Conservation (phyloP, 2,329 filamentous ascomycete species). For the Volutella citrinella region DNA sequence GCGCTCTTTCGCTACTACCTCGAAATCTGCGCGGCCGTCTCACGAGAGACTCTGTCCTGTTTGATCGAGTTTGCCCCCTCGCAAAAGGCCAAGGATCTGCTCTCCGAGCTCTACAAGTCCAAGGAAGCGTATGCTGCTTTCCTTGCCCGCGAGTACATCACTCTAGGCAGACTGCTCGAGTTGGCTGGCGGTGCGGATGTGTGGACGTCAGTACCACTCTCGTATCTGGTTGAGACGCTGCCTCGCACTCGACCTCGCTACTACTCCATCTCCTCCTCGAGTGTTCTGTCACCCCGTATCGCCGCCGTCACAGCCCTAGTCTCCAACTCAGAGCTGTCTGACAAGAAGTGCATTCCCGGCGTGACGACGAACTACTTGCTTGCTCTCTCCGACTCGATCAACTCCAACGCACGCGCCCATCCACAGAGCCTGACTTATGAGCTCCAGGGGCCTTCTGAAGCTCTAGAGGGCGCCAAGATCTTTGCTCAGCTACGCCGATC, state of each 20-base stretch:
- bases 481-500: slow-evolving; percentile 18
- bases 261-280: slow-evolving; percentile 58
- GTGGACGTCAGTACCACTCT: slow-evolving; percentile 5
- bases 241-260: slow-evolving; percentile 45
- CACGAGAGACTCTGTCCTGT: slow-evolving; percentile 46
- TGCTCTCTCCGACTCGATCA: slow-evolving; percentile 6
- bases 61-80: slow-evolving; percentile 53
- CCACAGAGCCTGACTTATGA: slow-evolving; percentile 4
- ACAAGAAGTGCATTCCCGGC: slow-evolving; percentile 8
- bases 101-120: slow-evolving; percentile 6
- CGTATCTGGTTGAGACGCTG: slow-evolving; percentile 9
- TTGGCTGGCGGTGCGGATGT: slow-evolving; percentile 4
- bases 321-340: slow-evolving; percentile 5
- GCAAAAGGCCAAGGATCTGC: slow-evolving; percentile 6
- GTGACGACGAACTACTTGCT: slow-evolving; percentile 18
- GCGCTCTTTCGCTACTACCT: slow-evolving; percentile 40
- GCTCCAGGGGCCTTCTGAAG: slow-evolving; percentile 3
- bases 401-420: slow-evolving; percentile 2
- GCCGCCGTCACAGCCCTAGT: slow-evolving; percentile 6
- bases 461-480: slow-evolving; percentile 5
- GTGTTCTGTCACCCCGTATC: slow-evolving; percentile 19
- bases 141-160: slow-evolving; percentile 8
- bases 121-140: slow-evolving; percentile 9
- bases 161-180: slow-evolving; percentile 7
- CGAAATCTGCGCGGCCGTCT: slow-evolving; percentile 32